Evolutionary conservation across 768 basidiomycete genomes (phyloP).

Genomic region (Heimioporus sp.): DNA sequence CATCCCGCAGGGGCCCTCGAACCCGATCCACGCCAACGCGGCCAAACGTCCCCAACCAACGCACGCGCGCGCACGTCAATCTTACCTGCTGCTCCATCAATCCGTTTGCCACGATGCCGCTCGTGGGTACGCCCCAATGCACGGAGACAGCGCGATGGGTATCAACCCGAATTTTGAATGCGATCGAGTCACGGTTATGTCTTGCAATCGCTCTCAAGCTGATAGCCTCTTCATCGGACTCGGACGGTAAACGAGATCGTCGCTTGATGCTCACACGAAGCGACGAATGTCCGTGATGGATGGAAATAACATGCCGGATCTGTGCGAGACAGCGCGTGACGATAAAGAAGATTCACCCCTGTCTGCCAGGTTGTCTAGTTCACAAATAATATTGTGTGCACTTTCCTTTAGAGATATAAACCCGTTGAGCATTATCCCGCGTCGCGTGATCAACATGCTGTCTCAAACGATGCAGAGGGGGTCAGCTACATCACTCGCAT

Average conservation of each 20-base stretch:
- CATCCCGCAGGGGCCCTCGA: too few species aligned
- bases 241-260: constrained; percentile 38
- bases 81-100: constrained; percentile 69
- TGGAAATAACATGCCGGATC: too few species aligned
- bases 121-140: constrained; percentile 36
- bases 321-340: too few species aligned
- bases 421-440: too few species aligned
- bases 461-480: too few species aligned
- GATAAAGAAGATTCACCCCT: too few species aligned
- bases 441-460: too few species aligned
- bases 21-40: constrained; percentile 63
- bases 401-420: too few species aligned
- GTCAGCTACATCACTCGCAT: too few species aligned
- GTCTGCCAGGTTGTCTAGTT: too few species aligned
- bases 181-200: constrained; percentile 21
- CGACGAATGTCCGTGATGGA: too few species aligned
- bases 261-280: constrained; percentile 31
- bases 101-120: constrained; percentile 58
- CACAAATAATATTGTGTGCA: too few species aligned
- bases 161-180: constrained; percentile 2
- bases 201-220: constrained; percentile 15
- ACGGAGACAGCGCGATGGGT: constrained; percentile 4
- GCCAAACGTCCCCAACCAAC: constrained; percentile 55
- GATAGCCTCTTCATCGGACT: constrained; percentile 17
- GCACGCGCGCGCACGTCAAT: constrained; percentile 60